phyloP scores from a whole-genome alignment of 1,139 yeast genomes.

The Tardiomyces digboiensis region DNA sequence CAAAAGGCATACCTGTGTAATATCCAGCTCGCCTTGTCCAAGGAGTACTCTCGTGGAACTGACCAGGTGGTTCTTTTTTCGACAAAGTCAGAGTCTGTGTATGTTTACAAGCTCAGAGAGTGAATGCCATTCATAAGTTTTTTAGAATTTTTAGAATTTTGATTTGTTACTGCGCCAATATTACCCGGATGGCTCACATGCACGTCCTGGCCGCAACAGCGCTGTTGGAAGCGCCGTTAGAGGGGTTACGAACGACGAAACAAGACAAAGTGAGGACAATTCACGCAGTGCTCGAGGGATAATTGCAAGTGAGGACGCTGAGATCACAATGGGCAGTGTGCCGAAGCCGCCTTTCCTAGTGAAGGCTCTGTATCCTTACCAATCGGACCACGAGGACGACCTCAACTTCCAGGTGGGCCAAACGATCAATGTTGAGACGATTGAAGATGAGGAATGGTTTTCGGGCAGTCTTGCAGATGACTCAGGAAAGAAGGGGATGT shows the following conservation, averaged over 20 bases:
- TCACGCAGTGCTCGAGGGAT: too few relatives aligned
- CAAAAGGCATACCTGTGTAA: conserved; percentile 73
- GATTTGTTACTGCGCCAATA: too few relatives aligned
- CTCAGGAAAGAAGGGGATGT: conserved; percentile 52
- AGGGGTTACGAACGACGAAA: too few relatives aligned
- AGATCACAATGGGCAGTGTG: background rate
- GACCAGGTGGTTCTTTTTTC: conserved; percentile 69
- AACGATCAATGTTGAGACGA: conserved; percentile 57
- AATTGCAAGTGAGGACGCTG: background rate
- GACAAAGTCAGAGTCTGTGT: conserved; percentile 45
- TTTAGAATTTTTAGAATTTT: too few relatives aligned
- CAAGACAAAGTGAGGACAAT: too few relatives aligned
- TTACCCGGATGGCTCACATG: too few relatives aligned
- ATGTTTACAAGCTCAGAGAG: background rate
- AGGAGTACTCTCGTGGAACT: conserved; percentile 63
- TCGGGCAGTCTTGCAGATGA: conserved; percentile 48
- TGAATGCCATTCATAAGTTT: too few relatives aligned
- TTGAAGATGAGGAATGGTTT: conserved; percentile 92
- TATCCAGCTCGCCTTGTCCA: conserved; percentile 59
- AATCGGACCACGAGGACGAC: conserved; percentile 80
- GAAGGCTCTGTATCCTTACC: conserved; percentile 59
- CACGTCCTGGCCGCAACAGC: too few relatives aligned
- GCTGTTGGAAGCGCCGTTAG: too few relatives aligned
- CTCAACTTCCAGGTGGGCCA: conserved; percentile 61
- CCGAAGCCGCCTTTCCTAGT: conserved; percentile 52